These are phyloP conservation scores for Naganishia liquefaciens DNA, from an alignment of 1,284 basidiomycete species.

Conservation along the genomic window DNA sequence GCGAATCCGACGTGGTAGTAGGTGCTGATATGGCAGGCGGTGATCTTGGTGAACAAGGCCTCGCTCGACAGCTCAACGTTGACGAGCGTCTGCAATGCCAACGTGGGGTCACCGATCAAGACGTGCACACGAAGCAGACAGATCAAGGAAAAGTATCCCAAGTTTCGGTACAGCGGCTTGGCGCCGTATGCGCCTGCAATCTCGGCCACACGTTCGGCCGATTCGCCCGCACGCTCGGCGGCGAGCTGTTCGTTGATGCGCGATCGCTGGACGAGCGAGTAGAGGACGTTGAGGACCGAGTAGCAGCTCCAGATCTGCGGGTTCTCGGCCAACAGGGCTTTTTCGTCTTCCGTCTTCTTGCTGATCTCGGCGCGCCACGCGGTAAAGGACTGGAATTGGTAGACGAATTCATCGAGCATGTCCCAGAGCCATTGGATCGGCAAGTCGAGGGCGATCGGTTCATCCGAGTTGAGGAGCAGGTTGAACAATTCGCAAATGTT, in stretches of 20 bases:
- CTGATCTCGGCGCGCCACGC: constrained; percentile 84
- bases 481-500: constrained; percentile 99
- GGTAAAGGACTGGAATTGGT: constrained; percentile 96
- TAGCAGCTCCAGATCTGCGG: constrained; percentile 93
- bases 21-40: constrained; percentile 70
- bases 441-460: constrained; percentile 85
- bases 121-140: constrained; percentile 94
- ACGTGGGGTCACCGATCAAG: constrained; percentile 88
- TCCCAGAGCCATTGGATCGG: constrained; percentile 98
- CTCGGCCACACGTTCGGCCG: constrained; percentile 79
- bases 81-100: constrained; percentile 94
- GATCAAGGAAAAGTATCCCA: constrained; percentile 97
- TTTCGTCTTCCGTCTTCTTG: constrained; percentile 85
- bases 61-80: constrained; percentile 86
- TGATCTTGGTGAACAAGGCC: constrained; percentile 85
- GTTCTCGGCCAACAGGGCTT: constrained; percentile 71
- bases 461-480: constrained; percentile 90
- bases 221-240: constrained; percentile 77
- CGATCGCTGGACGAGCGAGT: constrained; percentile 96
- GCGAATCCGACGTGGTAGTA: constrained; percentile 97
- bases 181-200: constrained; percentile 89
- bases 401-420: constrained; percentile 99
- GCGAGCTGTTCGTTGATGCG: constrained; percentile 90
- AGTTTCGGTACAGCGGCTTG: constrained; percentile 85
- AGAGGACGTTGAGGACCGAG: constrained; percentile 94